phyloP scores from a whole-genome alignment of 345 rosid species.

The Hibiscus mutabilis region DNA sequence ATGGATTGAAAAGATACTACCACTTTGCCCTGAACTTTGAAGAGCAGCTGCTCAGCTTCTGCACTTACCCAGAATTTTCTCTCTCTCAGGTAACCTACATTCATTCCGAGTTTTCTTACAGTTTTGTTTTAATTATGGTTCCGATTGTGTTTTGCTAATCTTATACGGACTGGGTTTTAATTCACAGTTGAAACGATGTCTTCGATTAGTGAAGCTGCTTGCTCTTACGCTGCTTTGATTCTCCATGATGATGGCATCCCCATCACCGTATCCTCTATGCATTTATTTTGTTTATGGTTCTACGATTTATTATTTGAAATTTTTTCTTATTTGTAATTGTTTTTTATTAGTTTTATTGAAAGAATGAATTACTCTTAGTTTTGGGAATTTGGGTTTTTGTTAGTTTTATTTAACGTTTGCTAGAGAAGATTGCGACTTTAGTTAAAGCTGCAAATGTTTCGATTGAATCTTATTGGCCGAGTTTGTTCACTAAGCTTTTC shows the following conservation, averaged over 20 bases:
- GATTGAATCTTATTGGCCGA: constrained; percentile 77
- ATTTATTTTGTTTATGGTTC: not conserved
- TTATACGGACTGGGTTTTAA: not conserved
- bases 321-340: not conserved
- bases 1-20: too few species aligned
- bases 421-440: constrained; percentile 56
- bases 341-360: not conserved
- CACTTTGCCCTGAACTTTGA: too few species aligned
- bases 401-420: constrained; percentile 5
- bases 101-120: not conserved
- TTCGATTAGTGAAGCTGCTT: constrained; percentile 49
- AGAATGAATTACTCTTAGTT: not conserved
- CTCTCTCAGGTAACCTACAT: not conserved
- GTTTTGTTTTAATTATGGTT: too few species aligned
- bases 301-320: not conserved
- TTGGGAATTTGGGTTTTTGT: not conserved
- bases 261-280: constrained; percentile 48
- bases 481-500: constrained; percentile 68
- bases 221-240: constrained; percentile 63
- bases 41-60: not conserved
- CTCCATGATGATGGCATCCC: constrained; percentile 68
- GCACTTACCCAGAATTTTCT: not conserved
- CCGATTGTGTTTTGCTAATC: not conserved
- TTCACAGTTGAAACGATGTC: constrained; percentile 38
- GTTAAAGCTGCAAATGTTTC: constrained; percentile 52